Evolutionary conservation across 176 grass and related monocot species (phyloP).

Genomic region (Pontederia paniculata): DNA sequence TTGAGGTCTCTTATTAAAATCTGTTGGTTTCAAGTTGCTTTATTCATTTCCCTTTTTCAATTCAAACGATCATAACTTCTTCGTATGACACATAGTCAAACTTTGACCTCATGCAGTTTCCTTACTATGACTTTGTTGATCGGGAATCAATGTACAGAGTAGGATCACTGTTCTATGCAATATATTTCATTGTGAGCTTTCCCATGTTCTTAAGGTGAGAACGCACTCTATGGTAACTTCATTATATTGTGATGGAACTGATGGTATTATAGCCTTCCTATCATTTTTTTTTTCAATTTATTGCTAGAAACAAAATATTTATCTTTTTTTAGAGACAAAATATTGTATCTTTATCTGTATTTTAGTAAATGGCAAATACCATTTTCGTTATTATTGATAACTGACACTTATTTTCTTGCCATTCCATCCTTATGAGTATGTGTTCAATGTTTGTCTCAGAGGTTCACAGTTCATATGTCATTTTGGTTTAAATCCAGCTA

Average conservation of each 20-base stretch:
- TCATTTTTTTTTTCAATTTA: neutral
- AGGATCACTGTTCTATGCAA: slow-evolving; percentile 91
- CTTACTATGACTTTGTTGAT: slow-evolving; percentile 85
- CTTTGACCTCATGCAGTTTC: slow-evolving; percentile 54
- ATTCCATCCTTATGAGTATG: too few species aligned
- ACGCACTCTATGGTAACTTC: neutral
- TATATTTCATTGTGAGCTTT: slow-evolving; percentile 96
- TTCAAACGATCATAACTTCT: slow-evolving; percentile 1
- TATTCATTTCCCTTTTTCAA: slow-evolving; percentile 11
- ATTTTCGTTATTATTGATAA: neutral
- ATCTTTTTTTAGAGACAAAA: neutral
- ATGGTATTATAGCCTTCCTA: neutral
- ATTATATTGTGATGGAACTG: neutral
- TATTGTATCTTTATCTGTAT: neutral
- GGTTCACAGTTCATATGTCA: too few species aligned
- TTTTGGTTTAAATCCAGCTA: too few species aligned
- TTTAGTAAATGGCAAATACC: neutral
- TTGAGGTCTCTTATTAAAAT: too few species aligned
- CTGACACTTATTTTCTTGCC: neutral
- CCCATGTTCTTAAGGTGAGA: slow-evolving; percentile 92
- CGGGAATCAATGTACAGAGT: slow-evolving; percentile 85
- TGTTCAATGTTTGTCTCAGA: too few species aligned
- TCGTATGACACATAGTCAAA: neutral
- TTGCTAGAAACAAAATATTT: neutral
- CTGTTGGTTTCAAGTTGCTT: neutral